phyloP scores from a whole-genome alignment of 164 flowering plant species.

The Euptelea pleiosperma region DNA sequence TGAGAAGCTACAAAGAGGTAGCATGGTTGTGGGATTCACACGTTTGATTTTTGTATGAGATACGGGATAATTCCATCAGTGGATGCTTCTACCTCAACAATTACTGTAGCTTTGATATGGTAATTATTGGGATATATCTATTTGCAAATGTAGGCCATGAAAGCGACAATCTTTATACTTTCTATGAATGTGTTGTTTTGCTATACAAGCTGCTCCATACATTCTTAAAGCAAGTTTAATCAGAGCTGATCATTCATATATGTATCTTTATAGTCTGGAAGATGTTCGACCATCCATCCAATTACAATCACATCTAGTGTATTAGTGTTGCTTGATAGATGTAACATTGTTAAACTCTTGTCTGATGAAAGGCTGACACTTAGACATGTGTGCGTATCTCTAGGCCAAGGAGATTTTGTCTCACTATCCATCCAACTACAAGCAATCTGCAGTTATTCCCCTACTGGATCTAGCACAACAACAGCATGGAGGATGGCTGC shows the following conservation, averaged over 20 bases:
- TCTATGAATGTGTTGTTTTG: neutral
- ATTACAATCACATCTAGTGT: neutral
- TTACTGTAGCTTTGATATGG: neutral
- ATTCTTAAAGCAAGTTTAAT: too few relatives aligned
- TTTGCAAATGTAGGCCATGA: neutral
- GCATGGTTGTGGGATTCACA: neutral
- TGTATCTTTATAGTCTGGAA: neutral
- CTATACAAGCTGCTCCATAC: neutral
- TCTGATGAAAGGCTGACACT: neutral
- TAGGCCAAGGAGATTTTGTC: conserved; percentile 88
- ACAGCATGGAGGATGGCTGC: conserved; percentile 99
- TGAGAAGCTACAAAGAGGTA: neutral
- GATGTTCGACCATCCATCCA: neutral
- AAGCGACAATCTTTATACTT: neutral
- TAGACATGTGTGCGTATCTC: neutral
- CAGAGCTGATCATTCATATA: neutral
- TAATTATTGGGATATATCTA: neutral
- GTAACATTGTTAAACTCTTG: neutral
- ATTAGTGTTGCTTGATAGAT: neutral
- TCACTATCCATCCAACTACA: conserved; percentile 97
- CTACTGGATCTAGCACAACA: conserved; percentile 99
- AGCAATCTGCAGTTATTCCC: conserved; percentile 97
- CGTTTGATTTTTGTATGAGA: neutral
- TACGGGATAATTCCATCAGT: neutral
- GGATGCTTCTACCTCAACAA: neutral